phyloP scores from a whole-genome alignment of 495 filamentous ascomycete genomes.

The Penicillium flavigenum region DNA sequence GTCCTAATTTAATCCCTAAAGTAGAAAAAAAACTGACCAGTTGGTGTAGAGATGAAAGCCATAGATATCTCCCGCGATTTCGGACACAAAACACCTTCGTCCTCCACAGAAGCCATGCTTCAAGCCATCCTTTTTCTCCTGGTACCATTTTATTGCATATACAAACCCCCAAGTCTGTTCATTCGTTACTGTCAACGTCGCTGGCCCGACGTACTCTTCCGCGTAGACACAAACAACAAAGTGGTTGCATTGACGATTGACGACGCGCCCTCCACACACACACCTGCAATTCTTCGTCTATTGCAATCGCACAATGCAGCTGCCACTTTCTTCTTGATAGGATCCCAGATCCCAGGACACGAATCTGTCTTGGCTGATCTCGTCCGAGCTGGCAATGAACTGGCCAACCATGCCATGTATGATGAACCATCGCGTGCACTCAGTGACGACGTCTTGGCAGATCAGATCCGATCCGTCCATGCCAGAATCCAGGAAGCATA shows the following conservation, averaged over 20 bases:
- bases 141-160: slow-evolving; percentile 62
- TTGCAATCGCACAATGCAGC: slow-evolving; percentile 56
- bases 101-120: slow-evolving; percentile 37
- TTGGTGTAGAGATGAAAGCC: background rate
- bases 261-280: slow-evolving; percentile 74
- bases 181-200: slow-evolving; percentile 65
- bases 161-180: slow-evolving; percentile 69
- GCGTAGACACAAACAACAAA: slow-evolving; percentile 54
- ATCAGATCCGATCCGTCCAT: slow-evolving; percentile 45
- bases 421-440: slow-evolving; percentile 67
- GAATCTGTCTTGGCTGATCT: slow-evolving; percentile 60
- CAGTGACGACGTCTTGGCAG: slow-evolving; percentile 32
- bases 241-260: slow-evolving; percentile 81
- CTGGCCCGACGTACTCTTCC: slow-evolving; percentile 77
- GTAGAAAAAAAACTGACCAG: background rate
- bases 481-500: slow-evolving; percentile 57
- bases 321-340: slow-evolving; percentile 81
- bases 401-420: slow-evolving; percentile 83
- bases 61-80: background rate
- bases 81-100: background rate
- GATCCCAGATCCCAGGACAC: slow-evolving; percentile 63
- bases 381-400: slow-evolving; percentile 63
- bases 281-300: slow-evolving; percentile 64
- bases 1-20: background rate
- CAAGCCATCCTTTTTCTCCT: slow-evolving; percentile 47